Conservation (phyloP, 768 basidiomycete species). For the Psilocybe cyanescens region DNA sequence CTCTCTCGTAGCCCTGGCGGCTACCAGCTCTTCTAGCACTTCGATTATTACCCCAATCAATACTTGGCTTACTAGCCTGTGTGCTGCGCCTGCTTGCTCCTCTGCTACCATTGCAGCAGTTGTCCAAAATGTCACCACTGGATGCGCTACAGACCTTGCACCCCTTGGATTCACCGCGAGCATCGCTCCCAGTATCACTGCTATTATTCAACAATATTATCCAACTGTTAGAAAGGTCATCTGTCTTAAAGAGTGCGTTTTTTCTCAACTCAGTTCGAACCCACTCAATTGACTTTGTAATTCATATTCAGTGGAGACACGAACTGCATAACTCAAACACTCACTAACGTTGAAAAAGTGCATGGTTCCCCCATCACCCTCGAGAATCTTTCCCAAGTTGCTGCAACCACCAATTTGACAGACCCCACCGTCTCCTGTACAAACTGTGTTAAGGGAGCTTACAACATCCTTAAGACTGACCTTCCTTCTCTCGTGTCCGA, state of each 20-base stretch:
- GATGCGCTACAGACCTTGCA: constrained; percentile 45
- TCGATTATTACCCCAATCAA: constrained; percentile 55
- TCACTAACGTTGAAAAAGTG: constrained; percentile 52
- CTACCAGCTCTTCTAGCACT: constrained; percentile 28
- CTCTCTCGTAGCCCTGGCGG: constrained; percentile 44
- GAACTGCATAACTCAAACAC: constrained; percentile 59
- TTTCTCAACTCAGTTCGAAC: not conserved
- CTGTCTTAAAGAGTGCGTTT: constrained; percentile 70
- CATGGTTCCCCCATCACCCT: constrained; percentile 40
- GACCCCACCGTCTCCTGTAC: constrained; percentile 48
- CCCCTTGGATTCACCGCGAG: constrained; percentile 29
- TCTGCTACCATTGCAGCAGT: constrained; percentile 62
- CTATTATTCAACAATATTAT: constrained; percentile 55
- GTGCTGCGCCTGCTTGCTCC: constrained; percentile 53
- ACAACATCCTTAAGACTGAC: constrained; percentile 41
- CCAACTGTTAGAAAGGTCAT: constrained; percentile 56
- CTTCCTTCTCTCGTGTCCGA: constrained; percentile 37
- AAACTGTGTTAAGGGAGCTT: constrained; percentile 55
- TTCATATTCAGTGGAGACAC: constrained; percentile 33
- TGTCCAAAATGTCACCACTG: constrained; percentile 53
- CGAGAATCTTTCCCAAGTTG: constrained; percentile 28
- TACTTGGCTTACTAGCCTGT: constrained; percentile 64
- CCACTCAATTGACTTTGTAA: not conserved
- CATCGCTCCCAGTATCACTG: constrained; percentile 29
- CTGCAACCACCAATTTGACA: constrained; percentile 10